Evolutionary conservation across 495 filamentous ascomycete genomes (phyloP).

Genomic region (Trichoderma gamsii): DNA sequence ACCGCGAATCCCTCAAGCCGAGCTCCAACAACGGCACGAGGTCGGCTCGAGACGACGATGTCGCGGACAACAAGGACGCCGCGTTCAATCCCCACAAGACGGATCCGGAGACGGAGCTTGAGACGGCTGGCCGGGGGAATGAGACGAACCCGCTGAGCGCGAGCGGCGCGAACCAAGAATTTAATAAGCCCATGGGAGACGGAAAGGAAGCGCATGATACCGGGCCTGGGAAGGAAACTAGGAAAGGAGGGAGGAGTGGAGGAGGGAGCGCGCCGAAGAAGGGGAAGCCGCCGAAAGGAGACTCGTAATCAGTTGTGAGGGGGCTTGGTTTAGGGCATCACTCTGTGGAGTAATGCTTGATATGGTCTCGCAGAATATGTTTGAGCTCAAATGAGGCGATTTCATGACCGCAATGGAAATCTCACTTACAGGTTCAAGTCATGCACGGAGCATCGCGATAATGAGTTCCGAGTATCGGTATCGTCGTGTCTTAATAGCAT

Average conservation of each 20-base stretch:
- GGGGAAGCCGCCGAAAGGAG: slow-evolving; percentile 15
- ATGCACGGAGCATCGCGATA: too few relatives aligned
- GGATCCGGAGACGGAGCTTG: slow-evolving; percentile 30
- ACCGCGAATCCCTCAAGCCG: slow-evolving; percentile 39
- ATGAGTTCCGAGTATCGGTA: too few relatives aligned
- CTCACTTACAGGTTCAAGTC: too few relatives aligned
- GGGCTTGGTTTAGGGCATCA: neutral
- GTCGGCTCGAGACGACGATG: slow-evolving; percentile 34
- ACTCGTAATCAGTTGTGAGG: neutral
- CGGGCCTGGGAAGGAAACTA: slow-evolving; percentile 16
- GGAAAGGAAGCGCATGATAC: slow-evolving; percentile 7
- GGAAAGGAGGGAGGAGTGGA: slow-evolving; percentile 21
- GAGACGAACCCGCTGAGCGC: slow-evolving; percentile 34
- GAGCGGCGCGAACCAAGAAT: slow-evolving; percentile 33
- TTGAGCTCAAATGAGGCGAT: too few relatives aligned
- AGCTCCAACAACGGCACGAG: slow-evolving; percentile 31
- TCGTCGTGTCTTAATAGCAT: too few relatives aligned
- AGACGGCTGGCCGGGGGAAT: slow-evolving; percentile 22
- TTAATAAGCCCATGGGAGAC: slow-evolving; percentile 26
- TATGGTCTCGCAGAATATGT: too few relatives aligned
- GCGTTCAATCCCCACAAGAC: slow-evolving; percentile 38
- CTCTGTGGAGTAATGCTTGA: neutral
- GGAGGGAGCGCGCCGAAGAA: slow-evolving; percentile 25
- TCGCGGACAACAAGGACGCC: slow-evolving; percentile 30
- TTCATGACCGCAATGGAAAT: too few relatives aligned